phyloP scores from a whole-genome alignment of 2,329 filamentous ascomycete genomes.

The Colletotrichum higginsianum region DNA sequence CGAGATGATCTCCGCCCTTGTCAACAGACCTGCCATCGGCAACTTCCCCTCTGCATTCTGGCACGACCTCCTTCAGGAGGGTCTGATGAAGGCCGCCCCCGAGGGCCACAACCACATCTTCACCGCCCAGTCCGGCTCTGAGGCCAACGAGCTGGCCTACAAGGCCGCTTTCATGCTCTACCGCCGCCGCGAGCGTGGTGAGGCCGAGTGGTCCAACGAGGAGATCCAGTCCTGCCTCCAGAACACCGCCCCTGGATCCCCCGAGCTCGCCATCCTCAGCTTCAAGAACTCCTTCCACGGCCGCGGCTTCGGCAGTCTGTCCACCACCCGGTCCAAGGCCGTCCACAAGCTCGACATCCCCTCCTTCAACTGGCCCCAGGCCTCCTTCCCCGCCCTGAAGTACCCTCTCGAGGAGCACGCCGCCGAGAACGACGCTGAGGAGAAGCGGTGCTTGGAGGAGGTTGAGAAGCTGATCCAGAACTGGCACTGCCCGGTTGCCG shows the following conservation, averaged over 20 bases:
- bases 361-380: conserved; percentile 90
- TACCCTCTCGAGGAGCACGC: conserved; percentile 81
- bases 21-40: conserved; percentile 84
- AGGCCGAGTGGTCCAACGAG: conserved; percentile 79
- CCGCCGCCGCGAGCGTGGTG: conserved; percentile 79
- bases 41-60: conserved; percentile 86
- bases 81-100: conserved; percentile 80
- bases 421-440: conserved; percentile 79
- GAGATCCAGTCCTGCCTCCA: conserved; percentile 79
- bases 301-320: conserved; percentile 83
- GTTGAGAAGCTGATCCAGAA: conserved; percentile 80
- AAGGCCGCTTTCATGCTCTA: conserved; percentile 91
- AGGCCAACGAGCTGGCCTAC: conserved; percentile 89
- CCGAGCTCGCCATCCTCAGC: conserved; percentile 82
- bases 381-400: conserved; percentile 83
- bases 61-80: conserved; percentile 79
- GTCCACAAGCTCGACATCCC: conserved; percentile 91
- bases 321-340: conserved; percentile 85
- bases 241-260: conserved; percentile 81
- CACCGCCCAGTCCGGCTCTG: conserved; percentile 83
- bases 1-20: conserved; percentile 80
- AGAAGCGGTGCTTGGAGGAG: conserved; percentile 80
- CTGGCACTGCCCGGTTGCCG: conserved; percentile 78
- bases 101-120: conserved; percentile 85
- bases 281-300: conserved; percentile 87